A percentile compares a stretch with the other conserved stretches of the same genome.
Evolutionary conservation across 2,329 filamentous ascomycete genomes (phyloP).

Genomic region (Fusarium sp.): DNA sequence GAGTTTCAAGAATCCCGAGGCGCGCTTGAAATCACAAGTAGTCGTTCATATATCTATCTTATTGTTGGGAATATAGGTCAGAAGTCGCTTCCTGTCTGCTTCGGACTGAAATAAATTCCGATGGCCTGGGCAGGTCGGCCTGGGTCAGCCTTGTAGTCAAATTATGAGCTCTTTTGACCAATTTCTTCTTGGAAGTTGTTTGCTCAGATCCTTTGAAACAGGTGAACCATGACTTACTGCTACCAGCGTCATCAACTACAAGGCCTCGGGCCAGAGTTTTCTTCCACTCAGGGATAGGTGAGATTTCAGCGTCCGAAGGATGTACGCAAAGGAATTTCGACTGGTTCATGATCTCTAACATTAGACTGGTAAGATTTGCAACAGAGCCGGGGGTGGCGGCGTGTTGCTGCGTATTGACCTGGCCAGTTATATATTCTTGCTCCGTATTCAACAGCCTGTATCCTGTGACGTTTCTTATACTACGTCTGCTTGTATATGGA

Average conservation of each 20-base stretch:
- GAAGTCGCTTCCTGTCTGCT: neutral
- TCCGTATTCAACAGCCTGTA: neutral
- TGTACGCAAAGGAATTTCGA: constrained; percentile 17
- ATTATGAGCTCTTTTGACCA: neutral
- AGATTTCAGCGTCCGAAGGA: neutral
- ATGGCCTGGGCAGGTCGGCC: neutral
- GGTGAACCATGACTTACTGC: neutral
- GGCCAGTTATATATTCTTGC: neutral
- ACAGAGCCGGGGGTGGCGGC: neutral
- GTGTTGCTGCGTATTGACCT: neutral
- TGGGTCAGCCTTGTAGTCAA: neutral
- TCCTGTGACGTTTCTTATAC: neutral
- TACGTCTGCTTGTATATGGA: neutral
- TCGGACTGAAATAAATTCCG: no score
- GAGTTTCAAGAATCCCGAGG: neutral
- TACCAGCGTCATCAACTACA: constrained; percentile 38
- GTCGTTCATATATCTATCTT: neutral
- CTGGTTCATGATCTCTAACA: neutral
- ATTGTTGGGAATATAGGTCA: neutral
- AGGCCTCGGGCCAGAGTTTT: neutral
- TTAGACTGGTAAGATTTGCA: neutral
- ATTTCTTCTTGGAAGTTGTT: neutral
- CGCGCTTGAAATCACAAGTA: neutral
- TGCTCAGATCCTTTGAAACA: neutral
- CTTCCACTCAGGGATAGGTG: neutral